Percentiles rank a stretch among this genome's conserved stretches.
phyloP scores from a whole-genome alignment of 2,329 filamentous ascomycete genomes.

The Colletotrichum salicis region DNA sequence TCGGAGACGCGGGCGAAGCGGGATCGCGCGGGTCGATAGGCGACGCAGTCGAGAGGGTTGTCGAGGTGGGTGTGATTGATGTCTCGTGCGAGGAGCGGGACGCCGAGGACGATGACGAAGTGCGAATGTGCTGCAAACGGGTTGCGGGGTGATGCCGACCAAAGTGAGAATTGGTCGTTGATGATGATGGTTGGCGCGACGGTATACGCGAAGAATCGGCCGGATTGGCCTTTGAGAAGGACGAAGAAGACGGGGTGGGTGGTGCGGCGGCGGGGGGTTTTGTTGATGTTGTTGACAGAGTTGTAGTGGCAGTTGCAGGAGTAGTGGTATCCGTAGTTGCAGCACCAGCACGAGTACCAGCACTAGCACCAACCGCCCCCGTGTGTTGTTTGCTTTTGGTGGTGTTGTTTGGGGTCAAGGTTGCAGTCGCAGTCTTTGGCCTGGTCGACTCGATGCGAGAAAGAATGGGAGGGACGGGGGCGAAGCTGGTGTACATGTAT shows the following conservation, averaged over 20 bases:
- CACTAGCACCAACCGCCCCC: neutral
- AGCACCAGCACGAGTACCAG: neutral
- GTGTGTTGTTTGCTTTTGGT: neutral
- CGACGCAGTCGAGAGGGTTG: slow-evolving; percentile 26
- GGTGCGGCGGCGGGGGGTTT: slow-evolving; percentile 43
- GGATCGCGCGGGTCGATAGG: slow-evolving; percentile 28
- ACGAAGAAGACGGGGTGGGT: slow-evolving; percentile 38
- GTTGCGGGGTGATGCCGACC: slow-evolving; percentile 4
- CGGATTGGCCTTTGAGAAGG: slow-evolving; percentile 19
- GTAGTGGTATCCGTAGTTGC: neutral
- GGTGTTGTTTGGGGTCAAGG: neutral
- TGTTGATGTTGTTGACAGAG: neutral
- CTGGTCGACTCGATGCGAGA: slow-evolving; percentile 26
- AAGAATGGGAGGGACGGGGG: slow-evolving; percentile 35
- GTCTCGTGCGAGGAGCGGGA: slow-evolving; percentile 40
- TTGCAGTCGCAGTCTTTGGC: slow-evolving; percentile 15
- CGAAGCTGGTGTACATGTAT: slow-evolving; percentile 37
- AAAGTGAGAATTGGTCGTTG: slow-evolving; percentile 1
- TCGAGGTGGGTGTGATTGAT: slow-evolving; percentile 28
- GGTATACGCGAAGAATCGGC: slow-evolving; percentile 18
- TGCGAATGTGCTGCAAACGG: slow-evolving; percentile 43
- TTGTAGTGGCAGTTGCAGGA: neutral
- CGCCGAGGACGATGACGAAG: slow-evolving; percentile 44
- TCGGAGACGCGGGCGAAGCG: slow-evolving; percentile 37
- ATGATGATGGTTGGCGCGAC: slow-evolving; percentile 2